Percentiles rank a stretch among this genome's conserved stretches.
phyloP scores from a whole-genome alignment of 2,329 filamentous ascomycete genomes.

The Chaetomiaceae sp. region DNA sequence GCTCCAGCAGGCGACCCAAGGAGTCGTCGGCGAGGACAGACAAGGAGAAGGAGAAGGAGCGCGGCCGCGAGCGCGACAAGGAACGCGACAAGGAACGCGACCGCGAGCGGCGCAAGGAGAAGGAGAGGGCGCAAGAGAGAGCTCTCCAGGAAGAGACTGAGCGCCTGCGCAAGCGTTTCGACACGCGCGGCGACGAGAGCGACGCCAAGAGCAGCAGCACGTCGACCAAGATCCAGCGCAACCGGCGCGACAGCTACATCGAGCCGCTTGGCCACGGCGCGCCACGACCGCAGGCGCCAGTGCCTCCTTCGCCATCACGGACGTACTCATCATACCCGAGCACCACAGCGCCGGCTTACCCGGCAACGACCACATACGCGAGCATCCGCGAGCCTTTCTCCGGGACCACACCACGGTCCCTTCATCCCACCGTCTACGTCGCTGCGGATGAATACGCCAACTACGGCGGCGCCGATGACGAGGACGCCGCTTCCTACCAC shows the following conservation, averaged over 20 bases:
- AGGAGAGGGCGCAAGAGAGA: conserved; percentile 15
- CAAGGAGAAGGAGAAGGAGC: conserved; percentile 22
- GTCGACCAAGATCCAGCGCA: conserved; percentile 22
- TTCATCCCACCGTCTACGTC: conserved; percentile 25
- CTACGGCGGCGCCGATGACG: conserved; percentile 20
- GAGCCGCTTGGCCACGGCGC: conserved; percentile 30
- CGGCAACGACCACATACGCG: conserved; percentile 13
- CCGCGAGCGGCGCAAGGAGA: conserved; percentile 18
- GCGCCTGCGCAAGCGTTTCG: conserved; percentile 32
- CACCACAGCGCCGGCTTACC: conserved; percentile 10
- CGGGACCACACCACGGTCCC: conserved; percentile 18
- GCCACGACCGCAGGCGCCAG: conserved; percentile 16
- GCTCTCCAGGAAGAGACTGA: conserved; percentile 19
- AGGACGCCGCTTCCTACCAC: conserved; percentile 20
- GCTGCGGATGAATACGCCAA: conserved; percentile 14
- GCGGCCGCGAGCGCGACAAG: conserved; percentile 18
- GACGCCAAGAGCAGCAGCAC: conserved; percentile 28
- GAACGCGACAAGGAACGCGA: conserved; percentile 18
- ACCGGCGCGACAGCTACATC: conserved; percentile 30
- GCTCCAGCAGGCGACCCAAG: conserved; percentile 27
- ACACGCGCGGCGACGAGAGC: conserved; percentile 27
- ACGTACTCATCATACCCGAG: conserved; percentile 13
- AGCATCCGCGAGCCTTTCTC: conserved; percentile 22
- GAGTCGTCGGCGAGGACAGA: conserved; percentile 23
- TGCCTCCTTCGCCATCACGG: conserved; percentile 18